Evolutionary conservation across 495 filamentous ascomycete species (phyloP).

Genomic region (Trichoderma asperelloides): DNA sequence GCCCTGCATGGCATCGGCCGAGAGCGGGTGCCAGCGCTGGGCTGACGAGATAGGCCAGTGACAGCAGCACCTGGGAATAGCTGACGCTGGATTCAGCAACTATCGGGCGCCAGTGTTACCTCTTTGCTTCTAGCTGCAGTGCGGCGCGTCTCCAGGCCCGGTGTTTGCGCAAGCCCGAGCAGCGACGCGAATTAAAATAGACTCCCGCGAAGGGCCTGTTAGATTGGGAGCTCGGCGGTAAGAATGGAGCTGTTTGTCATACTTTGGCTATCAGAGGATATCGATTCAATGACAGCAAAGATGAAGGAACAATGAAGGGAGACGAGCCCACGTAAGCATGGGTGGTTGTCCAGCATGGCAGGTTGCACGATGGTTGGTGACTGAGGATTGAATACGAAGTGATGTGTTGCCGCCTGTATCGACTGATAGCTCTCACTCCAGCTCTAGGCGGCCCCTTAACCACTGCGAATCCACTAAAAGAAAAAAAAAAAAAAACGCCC

Average conservation of each 20-base stretch:
- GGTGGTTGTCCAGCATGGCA: too few species aligned
- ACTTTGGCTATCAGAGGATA: too few species aligned
- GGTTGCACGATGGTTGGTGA: too few species aligned
- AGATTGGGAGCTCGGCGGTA: not conserved
- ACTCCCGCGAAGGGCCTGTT: not conserved
- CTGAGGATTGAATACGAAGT: too few species aligned
- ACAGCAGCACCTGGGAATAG: not conserved
- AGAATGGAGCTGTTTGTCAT: not conserved
- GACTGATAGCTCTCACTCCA: too few species aligned
- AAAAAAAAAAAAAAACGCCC: too few species aligned
- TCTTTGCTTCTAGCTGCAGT: not conserved
- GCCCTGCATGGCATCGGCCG: not conserved
- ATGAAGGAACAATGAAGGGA: too few species aligned
- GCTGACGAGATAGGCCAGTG: not conserved
- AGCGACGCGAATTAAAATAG: not conserved
- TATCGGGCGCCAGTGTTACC: not conserved
- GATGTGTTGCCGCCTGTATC: too few species aligned
- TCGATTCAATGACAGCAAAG: too few species aligned
- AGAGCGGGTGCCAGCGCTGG: conserved; percentile 6
- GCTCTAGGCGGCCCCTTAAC: too few species aligned
- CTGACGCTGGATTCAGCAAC: not conserved
- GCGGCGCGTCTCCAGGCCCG: not conserved
- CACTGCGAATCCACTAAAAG: too few species aligned
- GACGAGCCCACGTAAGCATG: too few species aligned
- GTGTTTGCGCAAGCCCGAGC: not conserved